Conservation (phyloP, 108 stramenopile species). For the Nitzschia inconspicua region DNA sequence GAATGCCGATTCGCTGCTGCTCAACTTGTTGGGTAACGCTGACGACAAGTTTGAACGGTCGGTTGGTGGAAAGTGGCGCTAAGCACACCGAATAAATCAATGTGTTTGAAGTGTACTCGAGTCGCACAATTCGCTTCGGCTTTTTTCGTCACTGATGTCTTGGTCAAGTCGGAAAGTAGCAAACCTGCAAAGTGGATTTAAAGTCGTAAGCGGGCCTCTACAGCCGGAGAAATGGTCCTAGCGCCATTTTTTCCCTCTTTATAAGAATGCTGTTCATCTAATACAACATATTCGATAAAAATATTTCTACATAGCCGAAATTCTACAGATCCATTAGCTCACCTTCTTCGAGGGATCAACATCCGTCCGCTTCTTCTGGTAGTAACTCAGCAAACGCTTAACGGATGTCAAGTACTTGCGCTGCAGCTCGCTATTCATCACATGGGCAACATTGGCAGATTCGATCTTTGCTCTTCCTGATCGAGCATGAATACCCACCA, state of each 20-base stretch:
- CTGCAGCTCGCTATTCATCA: slow-evolving; percentile 91
- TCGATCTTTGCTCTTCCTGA: slow-evolving; percentile 92
- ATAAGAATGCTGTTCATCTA: too few species aligned
- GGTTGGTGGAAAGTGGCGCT: slow-evolving; percentile 20
- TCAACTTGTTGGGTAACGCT: slow-evolving; percentile 91
- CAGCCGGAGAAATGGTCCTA: too few species aligned
- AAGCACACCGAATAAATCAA: too few species aligned
- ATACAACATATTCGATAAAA: too few species aligned
- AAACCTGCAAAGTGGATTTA: too few species aligned
- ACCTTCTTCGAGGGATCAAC: slow-evolving; percentile 89
- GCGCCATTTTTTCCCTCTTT: too few species aligned
- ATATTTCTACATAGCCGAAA: too few species aligned
- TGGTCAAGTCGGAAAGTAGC: too few species aligned
- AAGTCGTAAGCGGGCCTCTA: too few species aligned
- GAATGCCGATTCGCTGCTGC: slow-evolving; percentile 94
- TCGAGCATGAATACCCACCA: slow-evolving; percentile 98
- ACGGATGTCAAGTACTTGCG: slow-evolving; percentile 97
- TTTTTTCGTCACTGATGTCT: too few species aligned
- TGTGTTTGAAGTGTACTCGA: too few species aligned
- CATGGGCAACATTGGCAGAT: slow-evolving; percentile 92
- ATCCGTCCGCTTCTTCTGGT: slow-evolving; percentile 81
- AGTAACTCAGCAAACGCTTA: slow-evolving; percentile 94
- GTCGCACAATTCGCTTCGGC: too few species aligned
- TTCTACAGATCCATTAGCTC: not conserved
- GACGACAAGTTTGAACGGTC: slow-evolving; percentile 85